Conservation (phyloP, 345 rosid species). For the Eucalyptus brandiana region DNA sequence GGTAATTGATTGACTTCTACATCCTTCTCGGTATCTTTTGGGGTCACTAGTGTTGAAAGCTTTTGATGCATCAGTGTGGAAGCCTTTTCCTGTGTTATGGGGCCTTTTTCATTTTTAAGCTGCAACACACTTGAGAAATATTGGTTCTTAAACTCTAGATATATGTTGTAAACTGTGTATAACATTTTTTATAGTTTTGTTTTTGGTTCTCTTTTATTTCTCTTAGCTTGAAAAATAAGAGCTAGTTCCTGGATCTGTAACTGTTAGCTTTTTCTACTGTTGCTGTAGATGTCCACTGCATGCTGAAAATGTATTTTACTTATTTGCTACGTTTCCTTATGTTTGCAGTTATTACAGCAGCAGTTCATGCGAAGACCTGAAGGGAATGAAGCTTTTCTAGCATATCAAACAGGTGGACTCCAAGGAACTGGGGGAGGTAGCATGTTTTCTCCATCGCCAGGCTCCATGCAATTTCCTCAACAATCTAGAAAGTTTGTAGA, state of each 20-base stretch:
- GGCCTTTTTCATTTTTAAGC: not conserved
- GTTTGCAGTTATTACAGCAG: conserved; percentile 47
- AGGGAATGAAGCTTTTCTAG: conserved; percentile 58
- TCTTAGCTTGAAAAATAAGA: not conserved
- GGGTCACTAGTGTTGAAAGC: not conserved
- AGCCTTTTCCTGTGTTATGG: not conserved
- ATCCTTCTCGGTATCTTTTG: not conserved
- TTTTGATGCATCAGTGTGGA: not conserved
- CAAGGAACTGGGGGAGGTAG: conserved; percentile 67
- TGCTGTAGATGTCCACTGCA: not conserved
- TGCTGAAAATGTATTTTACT: not conserved
- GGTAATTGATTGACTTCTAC: not conserved
- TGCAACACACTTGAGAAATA: not conserved
- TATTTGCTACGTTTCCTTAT: not conserved
- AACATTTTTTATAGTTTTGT: not conserved
- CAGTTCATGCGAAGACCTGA: conserved; percentile 62
- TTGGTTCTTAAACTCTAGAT: not conserved
- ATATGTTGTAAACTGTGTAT: not conserved
- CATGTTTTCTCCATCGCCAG: conserved; percentile 49
- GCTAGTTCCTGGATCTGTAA: not conserved
- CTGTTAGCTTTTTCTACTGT: not conserved
- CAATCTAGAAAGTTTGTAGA: conserved; percentile 79
- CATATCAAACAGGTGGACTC: conserved; percentile 66
- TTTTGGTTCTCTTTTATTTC: not conserved
- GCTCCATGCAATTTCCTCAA: conserved; percentile 74